A percentile compares a stretch with the other conserved stretches of the same genome.
Conservation (phyloP, 306 rosid genomes). For the Trifolium dubium region DNA sequence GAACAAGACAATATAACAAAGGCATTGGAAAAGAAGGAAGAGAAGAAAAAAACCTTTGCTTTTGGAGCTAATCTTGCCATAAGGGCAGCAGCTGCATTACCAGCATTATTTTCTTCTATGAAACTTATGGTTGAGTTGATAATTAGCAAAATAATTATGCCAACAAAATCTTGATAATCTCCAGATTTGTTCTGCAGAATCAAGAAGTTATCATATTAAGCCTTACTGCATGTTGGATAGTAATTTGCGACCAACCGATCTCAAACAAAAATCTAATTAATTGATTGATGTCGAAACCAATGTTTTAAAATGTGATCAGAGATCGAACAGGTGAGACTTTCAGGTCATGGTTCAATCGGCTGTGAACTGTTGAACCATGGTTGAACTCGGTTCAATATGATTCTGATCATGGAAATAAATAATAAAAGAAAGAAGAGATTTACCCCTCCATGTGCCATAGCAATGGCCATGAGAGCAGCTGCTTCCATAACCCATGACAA, state of each 20-base stretch:
- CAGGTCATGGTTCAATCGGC: neutral
- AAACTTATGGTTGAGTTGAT: constrained; percentile 81
- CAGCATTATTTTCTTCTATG: constrained; percentile 82
- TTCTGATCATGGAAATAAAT: neutral
- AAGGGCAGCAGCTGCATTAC: constrained; percentile 79
- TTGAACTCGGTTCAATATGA: neutral
- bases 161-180: constrained; percentile 73
- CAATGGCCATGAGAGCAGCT: constrained; percentile 80
- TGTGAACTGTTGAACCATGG: neutral
- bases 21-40: constrained; percentile 27
- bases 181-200: constrained; percentile 45
- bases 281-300: constrained; percentile 20
- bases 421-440: constrained; percentile 1
- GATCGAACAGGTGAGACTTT: neutral
- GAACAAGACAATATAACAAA: neutral
- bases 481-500: constrained; percentile 93
- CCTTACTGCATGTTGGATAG: constrained; percentile 4
- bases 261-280: constrained; percentile 8
- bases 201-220: constrained; percentile 11
- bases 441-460: constrained; percentile 72
- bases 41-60: constrained; percentile 57
- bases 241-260: neutral
- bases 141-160: constrained; percentile 62
- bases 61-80: constrained; percentile 62
- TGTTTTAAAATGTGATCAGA: neutral